Conservation (phyloP, 1,284 basidiomycete species). For the Marasmius oreades region DNA sequence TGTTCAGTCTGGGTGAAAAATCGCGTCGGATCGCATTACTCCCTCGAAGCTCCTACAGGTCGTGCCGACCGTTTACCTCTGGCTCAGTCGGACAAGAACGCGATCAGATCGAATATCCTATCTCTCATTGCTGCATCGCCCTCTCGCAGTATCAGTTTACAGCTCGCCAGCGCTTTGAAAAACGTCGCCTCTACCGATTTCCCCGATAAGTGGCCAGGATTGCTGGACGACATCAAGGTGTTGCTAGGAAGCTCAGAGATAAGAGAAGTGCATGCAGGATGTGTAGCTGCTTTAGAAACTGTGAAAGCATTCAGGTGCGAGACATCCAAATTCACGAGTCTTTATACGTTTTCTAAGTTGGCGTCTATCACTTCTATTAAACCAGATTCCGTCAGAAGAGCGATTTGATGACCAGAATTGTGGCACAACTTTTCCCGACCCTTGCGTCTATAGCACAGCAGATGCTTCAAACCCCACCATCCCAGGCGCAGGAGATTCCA, state of each 20-base stretch:
- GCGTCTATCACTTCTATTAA: neutral
- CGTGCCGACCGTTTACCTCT: slow-evolving; percentile 62
- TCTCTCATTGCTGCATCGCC: slow-evolving; percentile 66
- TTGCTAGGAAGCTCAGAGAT: slow-evolving; percentile 63
- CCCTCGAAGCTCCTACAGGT: slow-evolving; percentile 39
- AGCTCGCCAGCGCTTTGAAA: slow-evolving; percentile 70
- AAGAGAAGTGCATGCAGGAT: slow-evolving; percentile 73
- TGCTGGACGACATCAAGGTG: slow-evolving; percentile 60
- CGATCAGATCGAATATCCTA: slow-evolving; percentile 64
- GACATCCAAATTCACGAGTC: slow-evolving; percentile 11
- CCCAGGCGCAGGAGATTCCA: slow-evolving; percentile 63
- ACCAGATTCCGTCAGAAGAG: slow-evolving; percentile 64
- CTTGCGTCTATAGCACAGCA: slow-evolving; percentile 67
- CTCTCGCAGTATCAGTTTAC: slow-evolving; percentile 65
- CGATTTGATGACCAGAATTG: slow-evolving; percentile 55
- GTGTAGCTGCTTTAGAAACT: slow-evolving; percentile 70
- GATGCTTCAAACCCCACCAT: slow-evolving; percentile 59
- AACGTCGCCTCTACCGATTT: slow-evolving; percentile 71
- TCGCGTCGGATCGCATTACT: slow-evolving; percentile 65
- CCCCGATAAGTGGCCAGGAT: slow-evolving; percentile 67
- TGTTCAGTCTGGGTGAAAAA: slow-evolving; percentile 86
- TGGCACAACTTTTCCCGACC: slow-evolving; percentile 65
- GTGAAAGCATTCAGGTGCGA: slow-evolving; percentile 63
- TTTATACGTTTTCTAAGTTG: neutral
- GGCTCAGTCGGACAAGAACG: slow-evolving; percentile 60